Evolutionary conservation across 345 rosid genomes (phyloP).

Genomic region (Acer negundo): DNA sequence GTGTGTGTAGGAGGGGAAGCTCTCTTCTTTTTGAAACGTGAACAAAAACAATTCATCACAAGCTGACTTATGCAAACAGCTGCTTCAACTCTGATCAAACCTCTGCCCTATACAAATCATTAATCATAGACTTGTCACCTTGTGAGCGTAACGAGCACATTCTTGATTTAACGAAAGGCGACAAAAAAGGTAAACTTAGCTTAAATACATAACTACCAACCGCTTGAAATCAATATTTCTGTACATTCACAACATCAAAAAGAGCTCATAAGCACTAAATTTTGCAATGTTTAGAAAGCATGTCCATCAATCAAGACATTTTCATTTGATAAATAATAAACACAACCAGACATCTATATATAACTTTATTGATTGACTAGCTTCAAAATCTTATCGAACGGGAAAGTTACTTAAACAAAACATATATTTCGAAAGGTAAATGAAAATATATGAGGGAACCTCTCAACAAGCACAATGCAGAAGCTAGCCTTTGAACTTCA

Average conservation of each 20-base stretch:
- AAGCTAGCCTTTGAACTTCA: not conserved
- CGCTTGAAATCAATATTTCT: not conserved
- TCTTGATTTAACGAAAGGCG: not conserved
- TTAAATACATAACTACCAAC: not conserved
- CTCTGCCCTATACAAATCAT: conserved; percentile 20
- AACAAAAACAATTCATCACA: conserved; percentile 46
- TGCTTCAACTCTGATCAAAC: conserved; percentile 14
- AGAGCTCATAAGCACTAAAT: not conserved
- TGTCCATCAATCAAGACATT: not conserved
- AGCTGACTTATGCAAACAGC: conserved; percentile 5
- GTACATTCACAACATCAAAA: not conserved
- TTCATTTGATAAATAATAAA: not conserved
- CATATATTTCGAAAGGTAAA: not conserved
- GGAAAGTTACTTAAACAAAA: not conserved
- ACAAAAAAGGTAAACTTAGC: not conserved
- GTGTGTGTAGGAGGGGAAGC: conserved; percentile 18
- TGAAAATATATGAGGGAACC: not conserved
- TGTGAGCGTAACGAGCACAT: conserved; percentile 1
- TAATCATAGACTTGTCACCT: conserved; percentile 3
- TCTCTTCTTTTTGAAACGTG: conserved; percentile 32
- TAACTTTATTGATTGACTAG: not conserved
- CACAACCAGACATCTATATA: not conserved
- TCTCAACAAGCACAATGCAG: not conserved
- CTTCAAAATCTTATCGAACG: not conserved
- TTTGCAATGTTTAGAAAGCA: not conserved